A percentile compares a stretch with the other conserved stretches of the same genome.
These are phyloP conservation scores for Monilinia polystroma DNA, from an alignment of 2,329 filamentous ascomycete species.

Conservation along the genomic window DNA sequence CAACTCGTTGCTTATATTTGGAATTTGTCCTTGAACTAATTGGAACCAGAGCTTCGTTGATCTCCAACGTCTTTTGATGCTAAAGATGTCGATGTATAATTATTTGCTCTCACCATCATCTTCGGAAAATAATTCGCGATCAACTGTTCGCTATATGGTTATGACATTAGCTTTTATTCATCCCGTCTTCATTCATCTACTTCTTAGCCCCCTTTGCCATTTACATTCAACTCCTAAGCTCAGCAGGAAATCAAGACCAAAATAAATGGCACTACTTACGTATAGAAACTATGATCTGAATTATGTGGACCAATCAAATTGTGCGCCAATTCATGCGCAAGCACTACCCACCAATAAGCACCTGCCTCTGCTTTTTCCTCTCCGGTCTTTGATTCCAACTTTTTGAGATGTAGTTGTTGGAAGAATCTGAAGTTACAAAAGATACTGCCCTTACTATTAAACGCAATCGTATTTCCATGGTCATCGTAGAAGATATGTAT, in stretches of 20 bases:
- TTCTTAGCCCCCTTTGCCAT: background rate
- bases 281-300: conserved; percentile 79
- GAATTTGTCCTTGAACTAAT: background rate
- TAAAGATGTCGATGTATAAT: conserved; percentile 18
- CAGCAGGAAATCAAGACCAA: background rate
- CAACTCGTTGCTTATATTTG: background rate
- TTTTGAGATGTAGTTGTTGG: conserved; percentile 67
- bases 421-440: conserved; percentile 96
- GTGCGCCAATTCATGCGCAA: conserved; percentile 94
- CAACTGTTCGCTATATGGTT: conserved; percentile 62
- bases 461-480: conserved; percentile 78
- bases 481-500: conserved; percentile 89
- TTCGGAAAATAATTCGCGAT: conserved; percentile 73
- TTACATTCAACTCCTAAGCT: too few relatives aligned
- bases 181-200: background rate
- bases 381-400: conserved; percentile 43
- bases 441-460: conserved; percentile 82
- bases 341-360: conserved; percentile 91
- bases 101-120: conserved; percentile 51
- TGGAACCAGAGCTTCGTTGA: background rate
- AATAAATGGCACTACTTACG: conserved; percentile 46
- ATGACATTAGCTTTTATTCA: background rate
- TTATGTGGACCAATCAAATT: conserved; percentile 81
- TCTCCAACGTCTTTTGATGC: background rate
- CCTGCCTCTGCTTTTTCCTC: conserved; percentile 65